These are phyloP conservation scores for Haberlea rhodopensis DNA, from an alignment of 257 asterid species.

Conservation along the genomic window DNA sequence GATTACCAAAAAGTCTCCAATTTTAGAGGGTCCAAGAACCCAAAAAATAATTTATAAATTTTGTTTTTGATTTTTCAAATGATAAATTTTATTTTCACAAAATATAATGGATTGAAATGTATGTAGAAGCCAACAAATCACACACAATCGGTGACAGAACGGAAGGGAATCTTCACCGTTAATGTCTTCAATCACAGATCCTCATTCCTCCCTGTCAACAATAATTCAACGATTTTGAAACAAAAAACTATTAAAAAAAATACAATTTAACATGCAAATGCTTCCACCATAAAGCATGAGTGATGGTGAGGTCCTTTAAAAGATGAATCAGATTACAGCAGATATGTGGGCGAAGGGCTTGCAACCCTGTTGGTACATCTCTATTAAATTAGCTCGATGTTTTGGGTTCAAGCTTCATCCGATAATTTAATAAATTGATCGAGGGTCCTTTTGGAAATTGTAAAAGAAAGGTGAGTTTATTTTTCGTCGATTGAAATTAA, in stretches of 20 bases:
- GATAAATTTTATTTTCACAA: background rate
- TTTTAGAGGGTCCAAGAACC: conserved; percentile 20
- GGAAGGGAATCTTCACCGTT: conserved; percentile 36
- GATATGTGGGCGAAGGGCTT: no score
- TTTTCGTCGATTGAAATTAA: no score
- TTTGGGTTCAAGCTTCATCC: no score
- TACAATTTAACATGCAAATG: conserved; percentile 16
- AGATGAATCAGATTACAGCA: background rate
- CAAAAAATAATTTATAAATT: background rate
- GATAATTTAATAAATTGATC: no score
- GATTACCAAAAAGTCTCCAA: no score
- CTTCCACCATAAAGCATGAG: conserved; percentile 31
- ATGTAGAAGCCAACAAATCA: conserved; percentile 25
- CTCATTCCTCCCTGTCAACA: conserved; percentile 17
- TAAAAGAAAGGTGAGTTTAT: no score
- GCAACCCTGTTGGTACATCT: no score
- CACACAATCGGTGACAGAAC: conserved; percentile 18
- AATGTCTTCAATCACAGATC: conserved; percentile 22
- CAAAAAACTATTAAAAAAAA: conserved; percentile 31
- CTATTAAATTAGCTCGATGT: no score
- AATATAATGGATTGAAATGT: background rate
- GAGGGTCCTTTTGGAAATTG: no score
- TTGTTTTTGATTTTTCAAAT: background rate
- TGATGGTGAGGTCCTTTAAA: background rate
- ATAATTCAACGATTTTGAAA: conserved; percentile 18